Conservation (phyloP, 352 stramenopile species). For the Globisporangium lucens region DNA sequence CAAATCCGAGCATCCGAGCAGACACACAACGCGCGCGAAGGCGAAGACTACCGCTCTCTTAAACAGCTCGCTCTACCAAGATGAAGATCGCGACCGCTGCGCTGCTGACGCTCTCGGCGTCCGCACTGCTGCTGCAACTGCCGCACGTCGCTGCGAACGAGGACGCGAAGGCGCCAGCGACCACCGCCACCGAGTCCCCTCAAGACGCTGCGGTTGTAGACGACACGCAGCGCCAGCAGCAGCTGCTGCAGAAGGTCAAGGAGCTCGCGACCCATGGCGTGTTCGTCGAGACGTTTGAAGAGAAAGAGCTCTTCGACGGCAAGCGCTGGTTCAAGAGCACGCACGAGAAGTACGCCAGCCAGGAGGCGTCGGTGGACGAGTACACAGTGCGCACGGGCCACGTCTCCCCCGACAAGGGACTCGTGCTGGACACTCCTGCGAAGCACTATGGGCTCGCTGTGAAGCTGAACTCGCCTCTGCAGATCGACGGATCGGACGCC, state of each 20-base stretch:
- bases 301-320: slow-evolving; percentile 49
- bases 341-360: slow-evolving; percentile 75
- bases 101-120: slow-evolving; percentile 39
- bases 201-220: slow-evolving; percentile 13
- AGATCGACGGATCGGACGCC: slow-evolving; percentile 56
- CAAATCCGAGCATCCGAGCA: neutral
- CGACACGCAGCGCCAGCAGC: slow-evolving; percentile 22
- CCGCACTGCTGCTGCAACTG: slow-evolving; percentile 37
- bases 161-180: neutral
- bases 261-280: slow-evolving; percentile 52
- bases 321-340: slow-evolving; percentile 82
- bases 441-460: slow-evolving; percentile 82
- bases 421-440: slow-evolving; percentile 68
- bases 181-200: neutral
- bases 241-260: slow-evolving; percentile 41
- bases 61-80: slow-evolving; percentile 2
- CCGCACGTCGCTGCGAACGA: slow-evolving; percentile 2
- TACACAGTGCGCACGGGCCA: slow-evolving; percentile 57
- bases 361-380: slow-evolving; percentile 65
- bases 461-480: slow-evolving; percentile 60
- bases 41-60: neutral
- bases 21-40: neutral
- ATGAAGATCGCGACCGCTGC: slow-evolving; percentile 55
- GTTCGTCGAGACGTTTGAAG: slow-evolving; percentile 81
- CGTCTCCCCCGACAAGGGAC: slow-evolving; percentile 54